Evolutionary conservation across 306 rosid species (phyloP), one percentile per base, ranked within the genome.

Genomic region (Begonia fuchsioides): DNA sequence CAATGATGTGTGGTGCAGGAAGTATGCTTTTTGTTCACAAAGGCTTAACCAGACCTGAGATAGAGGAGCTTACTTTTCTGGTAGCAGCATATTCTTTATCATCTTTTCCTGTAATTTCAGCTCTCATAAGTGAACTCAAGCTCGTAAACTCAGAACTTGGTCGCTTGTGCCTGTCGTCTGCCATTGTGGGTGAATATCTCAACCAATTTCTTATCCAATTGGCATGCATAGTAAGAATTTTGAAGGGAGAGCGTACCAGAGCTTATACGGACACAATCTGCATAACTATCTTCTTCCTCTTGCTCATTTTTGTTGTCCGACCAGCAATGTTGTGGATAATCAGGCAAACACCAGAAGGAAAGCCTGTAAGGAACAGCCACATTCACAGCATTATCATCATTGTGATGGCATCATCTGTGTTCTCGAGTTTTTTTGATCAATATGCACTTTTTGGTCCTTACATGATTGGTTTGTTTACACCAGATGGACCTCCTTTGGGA

Each of bases 401-500:
- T 2, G 13, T 65, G 40, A 51, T 85, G n/a, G 48, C 81, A 12
- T 35, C 8, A 0, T 19, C 77, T 1, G 68, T 43, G 10, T 0
- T 61, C 13, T 13, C 82, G 1, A 10, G 56, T 46, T 0, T 8
- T 0, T 52, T 62, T 15, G 50, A 50, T 11, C 82, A 73, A 43
- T 40, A 56, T 6, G 61, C 73, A 11, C 1, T 50, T 1, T 49
- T 71, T 2, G 93, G 95, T 9, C 80, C 80, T 50, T 62, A 67
- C 26, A 16, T 85, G 11, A 50, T 85, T 13, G 95, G 95, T 2
- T 43, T 85, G 54, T 55, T 73, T 5, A 74, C 81, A 14, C 87
- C 84, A 0, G 82, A 72, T 45, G 93, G 95, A 38, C 82, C 81
- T 10, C 87, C 84, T 0, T 45, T 75, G 19, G 93, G 87, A 18